Conservation (phyloP, 2,329 filamentous ascomycete genomes). For the Aureobasidium sp. region DNA sequence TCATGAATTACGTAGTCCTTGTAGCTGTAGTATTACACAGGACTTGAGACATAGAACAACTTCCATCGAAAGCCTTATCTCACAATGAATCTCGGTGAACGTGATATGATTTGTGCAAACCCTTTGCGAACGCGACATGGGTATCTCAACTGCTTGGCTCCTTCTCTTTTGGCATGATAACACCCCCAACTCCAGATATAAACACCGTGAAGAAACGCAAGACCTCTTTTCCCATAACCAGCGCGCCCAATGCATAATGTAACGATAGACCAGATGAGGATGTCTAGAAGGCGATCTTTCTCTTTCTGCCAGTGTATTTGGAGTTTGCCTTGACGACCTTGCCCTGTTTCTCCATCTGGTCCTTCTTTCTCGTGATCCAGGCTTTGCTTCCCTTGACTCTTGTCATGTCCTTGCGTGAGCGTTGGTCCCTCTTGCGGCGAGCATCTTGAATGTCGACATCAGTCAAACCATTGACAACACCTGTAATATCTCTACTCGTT, state of each 20-base stretch:
- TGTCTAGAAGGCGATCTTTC: slow-evolving; percentile 64
- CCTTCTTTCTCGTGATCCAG: slow-evolving; percentile 81
- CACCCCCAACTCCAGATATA: background rate
- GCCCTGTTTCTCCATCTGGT: slow-evolving; percentile 89
- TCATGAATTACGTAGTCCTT: too few relatives aligned
- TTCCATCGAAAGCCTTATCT: too few relatives aligned
- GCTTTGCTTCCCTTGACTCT: slow-evolving; percentile 70
- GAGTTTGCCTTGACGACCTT: slow-evolving; percentile 87
- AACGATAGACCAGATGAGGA: background rate
- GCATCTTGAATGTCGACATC: slow-evolving; percentile 68
- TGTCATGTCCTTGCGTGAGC: slow-evolving; percentile 43
- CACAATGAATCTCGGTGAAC: too few relatives aligned
- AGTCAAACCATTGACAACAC: slow-evolving; percentile 82
- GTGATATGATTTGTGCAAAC: background rate
- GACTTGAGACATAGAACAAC: too few relatives aligned
- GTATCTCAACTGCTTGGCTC: background rate
- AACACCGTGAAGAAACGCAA: background rate
- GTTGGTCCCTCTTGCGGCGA: slow-evolving; percentile 41
- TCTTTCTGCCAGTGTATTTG: slow-evolving; percentile 89
- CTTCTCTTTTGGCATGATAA: background rate
- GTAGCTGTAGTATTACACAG: too few relatives aligned
- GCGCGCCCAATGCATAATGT: background rate
- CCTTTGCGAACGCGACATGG: background rate
- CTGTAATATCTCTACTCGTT: slow-evolving; percentile 70
- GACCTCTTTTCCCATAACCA: background rate